Base-by-base conservation (phyloP, 2,329 filamentous ascomycete genomes). In the Parafenestella ontariensis region DNA sequence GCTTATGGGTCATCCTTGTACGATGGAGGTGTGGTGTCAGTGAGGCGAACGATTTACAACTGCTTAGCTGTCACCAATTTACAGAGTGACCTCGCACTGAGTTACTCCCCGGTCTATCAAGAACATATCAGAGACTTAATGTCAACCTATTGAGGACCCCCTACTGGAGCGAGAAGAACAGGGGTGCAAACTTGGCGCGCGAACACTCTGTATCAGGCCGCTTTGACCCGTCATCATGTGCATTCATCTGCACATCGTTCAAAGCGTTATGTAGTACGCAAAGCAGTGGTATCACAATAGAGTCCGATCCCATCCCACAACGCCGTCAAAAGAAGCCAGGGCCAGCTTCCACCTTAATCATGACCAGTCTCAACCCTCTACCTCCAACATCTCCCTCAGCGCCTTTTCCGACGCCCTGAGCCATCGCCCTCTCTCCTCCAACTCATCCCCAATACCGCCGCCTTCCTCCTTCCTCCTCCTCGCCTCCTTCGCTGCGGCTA, bases 401-500 rank as follows among this genome's bases (percentile, higher is more conserved):
- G 77, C 83, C 8, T 79, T 77, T 69, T 92, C 89, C n/a, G 85
- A 86, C 17, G 87, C 87, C 61, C 85, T 84, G 76, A 87, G 87
- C 90, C 90, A 94, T 61, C 89, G 81, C 5, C 88, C 90, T 64
- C 87, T 83, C 74, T 90, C 88, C 72, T 93, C 90, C 28, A 92
- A 73, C 66, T 93, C 89, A 65, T 92, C 89, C 15, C 85, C 85
- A 37, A 87, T 84, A 5, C 87, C 88, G 7, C 87, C 77, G 8
- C 86, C 69, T 71, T 82, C 73, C 66, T 91, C 89, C 71, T 87
- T 89, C 65, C 88, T 82, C 67, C 86, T 81, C 72, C 82, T 84
- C 11, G 89, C 89, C 66, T 93, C 90, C 62, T 81, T 84, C n/a
- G 89, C 89, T 15, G 89, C 87, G 21, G 85, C 80, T 28, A 84